Base-by-base conservation (phyloP, 2,329 filamentous ascomycete species). In the Calonectria multiphialidica region DNA sequence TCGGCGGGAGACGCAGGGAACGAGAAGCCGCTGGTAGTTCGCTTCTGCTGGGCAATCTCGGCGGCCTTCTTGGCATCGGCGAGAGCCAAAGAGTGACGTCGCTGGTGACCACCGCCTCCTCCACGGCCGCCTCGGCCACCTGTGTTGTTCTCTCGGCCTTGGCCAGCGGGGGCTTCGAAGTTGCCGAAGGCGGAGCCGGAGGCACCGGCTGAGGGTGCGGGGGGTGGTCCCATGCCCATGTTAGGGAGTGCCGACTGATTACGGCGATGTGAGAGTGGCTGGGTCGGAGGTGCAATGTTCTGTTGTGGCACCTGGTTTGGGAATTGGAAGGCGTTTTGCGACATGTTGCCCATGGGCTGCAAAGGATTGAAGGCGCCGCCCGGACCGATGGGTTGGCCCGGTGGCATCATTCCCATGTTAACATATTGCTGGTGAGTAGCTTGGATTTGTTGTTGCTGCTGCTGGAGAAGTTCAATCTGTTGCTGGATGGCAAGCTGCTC, bases 41-140 rank as follows among this genome's bases (percentile, higher is more conserved):
- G 91, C 87, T 98, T 98, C 88, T 98, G 96, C 86, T 99, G 97
- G 61, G 97, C 97, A 75, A 98, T 86, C 84, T 99, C 97, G 70
- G 97, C 97, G 59, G 97, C 97, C 87, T 98, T 98, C 87, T 98
- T 98, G 62, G 97, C 97, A 84, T 99, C 97, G 44, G 96, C 95
- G 75, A 99, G 88, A 75, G 96, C 97, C 75, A 99, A 89, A 23
- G 97, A 99, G 86, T 99, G 97, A 84, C 97, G 93, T 82, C 97
- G 92, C 84, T 97, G 94, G 83, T 99, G 97, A 73, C 96, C 96
- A 80, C 92, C 90, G 71, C 90, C 82, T 50, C 94, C 93, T 80
- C 95, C 93, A 74, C 93, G 93, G 79, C 95, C 93, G 77, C 94
- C 91, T 62, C 80, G 91, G 87, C 79, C 90, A 86, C 83, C 90